A percentile compares a stretch with the other conserved stretches of the same genome.
Conservation (phyloP, 257 asterid genomes). For the Echites panduratus region DNA sequence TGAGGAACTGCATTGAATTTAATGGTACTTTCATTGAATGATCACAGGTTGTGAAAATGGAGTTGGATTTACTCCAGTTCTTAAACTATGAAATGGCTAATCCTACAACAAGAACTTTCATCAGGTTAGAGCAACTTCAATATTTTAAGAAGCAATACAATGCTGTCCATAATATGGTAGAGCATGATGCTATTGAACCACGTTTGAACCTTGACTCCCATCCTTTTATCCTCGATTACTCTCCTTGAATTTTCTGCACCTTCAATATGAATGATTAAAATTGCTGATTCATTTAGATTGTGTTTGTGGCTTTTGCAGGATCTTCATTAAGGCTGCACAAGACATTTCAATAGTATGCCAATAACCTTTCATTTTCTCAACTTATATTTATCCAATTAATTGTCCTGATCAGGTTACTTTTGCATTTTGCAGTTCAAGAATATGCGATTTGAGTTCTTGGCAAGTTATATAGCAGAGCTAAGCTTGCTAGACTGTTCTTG, state of each 20-base stretch:
- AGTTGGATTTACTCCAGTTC: conserved; percentile 53
- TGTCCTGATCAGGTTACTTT: not conserved
- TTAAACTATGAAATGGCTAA: conserved; percentile 55
- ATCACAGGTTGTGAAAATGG: conserved; percentile 60
- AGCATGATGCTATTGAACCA: not conserved
- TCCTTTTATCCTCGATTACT: not conserved
- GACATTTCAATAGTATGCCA: conserved; percentile 41
- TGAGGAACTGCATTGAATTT: conserved; percentile 3
- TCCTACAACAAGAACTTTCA: conserved; percentile 73
- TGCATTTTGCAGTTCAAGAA: conserved; percentile 42
- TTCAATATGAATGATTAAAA: not conserved
- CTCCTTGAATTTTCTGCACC: not conserved
- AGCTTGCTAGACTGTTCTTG: conserved; percentile 66
- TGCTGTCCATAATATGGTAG: not conserved
- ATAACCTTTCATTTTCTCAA: conserved; percentile 3
- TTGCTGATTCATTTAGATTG: not conserved
- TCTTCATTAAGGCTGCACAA: conserved; percentile 58
- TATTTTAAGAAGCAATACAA: not conserved
- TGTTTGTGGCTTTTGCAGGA: conserved; percentile 41
- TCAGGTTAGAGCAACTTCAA: conserved; percentile 42
- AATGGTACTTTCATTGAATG: not conserved
- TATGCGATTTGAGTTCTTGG: conserved; percentile 50
- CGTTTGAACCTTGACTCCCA: not conserved
- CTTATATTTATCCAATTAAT: not conserved
- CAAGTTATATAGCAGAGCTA: conserved; percentile 68